A percentile compares a stretch with the other conserved stretches of the same genome.
Evolutionary conservation across 352 stramenopile genomes (phyloP).

Genomic region (Phytophthora agathidicida): DNA sequence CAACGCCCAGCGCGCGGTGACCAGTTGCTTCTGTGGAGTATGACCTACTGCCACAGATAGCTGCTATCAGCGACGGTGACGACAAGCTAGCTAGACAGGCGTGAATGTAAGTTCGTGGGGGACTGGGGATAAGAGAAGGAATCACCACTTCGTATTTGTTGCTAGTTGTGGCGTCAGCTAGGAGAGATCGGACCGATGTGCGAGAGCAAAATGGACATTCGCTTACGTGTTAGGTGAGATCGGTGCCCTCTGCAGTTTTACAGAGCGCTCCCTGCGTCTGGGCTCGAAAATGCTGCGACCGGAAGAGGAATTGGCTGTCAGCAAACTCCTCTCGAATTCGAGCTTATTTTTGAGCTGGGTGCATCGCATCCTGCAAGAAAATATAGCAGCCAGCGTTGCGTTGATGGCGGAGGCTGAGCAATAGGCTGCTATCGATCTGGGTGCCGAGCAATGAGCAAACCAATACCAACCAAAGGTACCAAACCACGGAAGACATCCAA

Average conservation of each 20-base stretch:
- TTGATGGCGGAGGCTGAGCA: slow-evolving; percentile 6
- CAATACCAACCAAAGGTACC: neutral
- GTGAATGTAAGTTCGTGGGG: slow-evolving; percentile 16
- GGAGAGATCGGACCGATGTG: too few species aligned
- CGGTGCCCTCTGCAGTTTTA: too few species aligned
- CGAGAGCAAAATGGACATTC: too few species aligned
- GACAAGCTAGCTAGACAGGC: slow-evolving; percentile 12
- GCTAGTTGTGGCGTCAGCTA: neutral
- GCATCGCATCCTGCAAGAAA: neutral
- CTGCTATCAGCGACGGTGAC: neutral
- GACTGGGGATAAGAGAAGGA: slow-evolving; percentile 15
- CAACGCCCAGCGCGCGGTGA: neutral
- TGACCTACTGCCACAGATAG: neutral
- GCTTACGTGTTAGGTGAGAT: too few species aligned
- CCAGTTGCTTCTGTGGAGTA: neutral
- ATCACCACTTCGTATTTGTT: slow-evolving; percentile 21
- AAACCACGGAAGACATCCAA: too few species aligned
- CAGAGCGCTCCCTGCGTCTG: too few species aligned
- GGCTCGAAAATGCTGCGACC: too few species aligned
- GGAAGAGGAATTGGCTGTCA: too few species aligned
- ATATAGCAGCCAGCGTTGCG: too few species aligned
- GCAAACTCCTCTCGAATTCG: neutral
- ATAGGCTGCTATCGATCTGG: slow-evolving; percentile 2
- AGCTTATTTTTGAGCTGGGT: neutral
- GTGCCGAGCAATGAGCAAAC: slow-evolving; percentile 24